phyloP scores from a whole-genome alignment of 345 rosid species.

The Boechera stricta region DNA sequence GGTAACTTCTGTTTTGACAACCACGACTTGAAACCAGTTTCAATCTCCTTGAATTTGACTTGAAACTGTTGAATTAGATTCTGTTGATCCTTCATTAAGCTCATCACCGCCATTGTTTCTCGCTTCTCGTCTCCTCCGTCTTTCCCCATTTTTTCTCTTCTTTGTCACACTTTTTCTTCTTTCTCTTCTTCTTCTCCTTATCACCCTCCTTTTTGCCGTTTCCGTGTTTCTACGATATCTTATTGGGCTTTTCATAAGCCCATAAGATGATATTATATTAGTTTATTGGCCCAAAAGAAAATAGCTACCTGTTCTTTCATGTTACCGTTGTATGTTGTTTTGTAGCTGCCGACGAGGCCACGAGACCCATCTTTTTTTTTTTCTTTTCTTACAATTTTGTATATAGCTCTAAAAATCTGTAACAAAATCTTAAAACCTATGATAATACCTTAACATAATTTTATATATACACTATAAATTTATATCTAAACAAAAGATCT shows the following conservation, averaged over 20 bases:
- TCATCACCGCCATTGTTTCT: slow-evolving; percentile 49
- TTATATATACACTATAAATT: no score
- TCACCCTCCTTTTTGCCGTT: slow-evolving; percentile 32
- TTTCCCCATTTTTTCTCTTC: slow-evolving; percentile 51
- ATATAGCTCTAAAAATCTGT: no score
- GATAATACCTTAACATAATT: no score
- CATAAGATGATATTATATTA: not conserved
- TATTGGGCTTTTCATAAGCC: slow-evolving; percentile 25
- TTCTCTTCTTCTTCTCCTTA: slow-evolving; percentile 8
- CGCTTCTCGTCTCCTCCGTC: slow-evolving; percentile 50
- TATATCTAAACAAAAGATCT: no score
- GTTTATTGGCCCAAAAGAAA: not conserved
- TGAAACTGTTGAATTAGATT: slow-evolving; percentile 67
- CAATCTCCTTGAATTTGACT: slow-evolving; percentile 63
- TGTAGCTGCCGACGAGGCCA: no score
- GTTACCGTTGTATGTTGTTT: no score
- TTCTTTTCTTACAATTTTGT: no score
- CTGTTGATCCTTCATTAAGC: slow-evolving; percentile 50
- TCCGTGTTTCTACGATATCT: not conserved
- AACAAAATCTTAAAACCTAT: no score
- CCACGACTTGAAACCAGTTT: slow-evolving; percentile 73
- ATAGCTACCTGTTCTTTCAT: no score
- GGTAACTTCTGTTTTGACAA: slow-evolving; percentile 73
- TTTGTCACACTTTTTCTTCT: slow-evolving; percentile 30
- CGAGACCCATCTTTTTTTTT: no score